Percentiles rank a stretch among this genome's conserved stretches.
Evolutionary conservation across 75 land plant species (phyloP).

Genomic region (Azolla pinnata): DNA sequence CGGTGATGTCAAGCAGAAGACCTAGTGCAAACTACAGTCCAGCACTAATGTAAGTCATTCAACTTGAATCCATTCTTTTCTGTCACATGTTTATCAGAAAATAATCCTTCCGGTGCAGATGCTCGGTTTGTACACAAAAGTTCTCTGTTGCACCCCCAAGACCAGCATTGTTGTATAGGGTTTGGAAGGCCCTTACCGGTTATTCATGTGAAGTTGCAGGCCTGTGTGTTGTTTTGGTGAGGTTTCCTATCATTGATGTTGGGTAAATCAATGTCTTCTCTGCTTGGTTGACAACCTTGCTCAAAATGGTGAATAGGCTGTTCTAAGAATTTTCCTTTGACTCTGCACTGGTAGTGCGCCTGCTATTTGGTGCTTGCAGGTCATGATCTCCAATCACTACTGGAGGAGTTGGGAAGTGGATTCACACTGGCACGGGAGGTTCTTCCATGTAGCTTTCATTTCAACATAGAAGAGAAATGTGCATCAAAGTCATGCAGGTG

Average conservation of each 20-base stretch:
- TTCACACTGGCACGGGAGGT: slow-evolving; percentile 28
- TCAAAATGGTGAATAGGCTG: too few species aligned
- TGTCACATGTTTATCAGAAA: too few species aligned
- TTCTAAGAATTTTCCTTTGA: too few species aligned
- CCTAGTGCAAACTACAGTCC: slow-evolving; percentile 21
- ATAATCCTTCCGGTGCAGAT: slow-evolving; percentile 28
- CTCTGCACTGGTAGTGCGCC: slow-evolving; percentile 18
- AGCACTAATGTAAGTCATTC: slow-evolving; percentile 25
- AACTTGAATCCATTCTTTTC: background rate
- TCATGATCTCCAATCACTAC: slow-evolving; percentile 21
- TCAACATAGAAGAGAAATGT: slow-evolving; percentile 23
- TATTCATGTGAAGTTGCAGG: slow-evolving; percentile 35
- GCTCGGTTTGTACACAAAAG: slow-evolving; percentile 27
- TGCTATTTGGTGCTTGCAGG: slow-evolving; percentile 33
- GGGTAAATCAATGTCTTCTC: slow-evolving; percentile 1
- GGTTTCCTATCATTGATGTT: slow-evolving; percentile 1
- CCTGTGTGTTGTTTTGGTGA: slow-evolving; percentile 28
- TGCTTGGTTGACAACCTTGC: too few species aligned
- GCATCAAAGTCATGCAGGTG: slow-evolving; percentile 29
- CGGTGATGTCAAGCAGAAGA: slow-evolving; percentile 23
- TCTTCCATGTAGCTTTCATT: slow-evolving; percentile 28
- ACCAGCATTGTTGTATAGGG: slow-evolving; percentile 14
- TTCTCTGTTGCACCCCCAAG: slow-evolving; percentile 29
- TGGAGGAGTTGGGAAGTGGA: slow-evolving; percentile 24
- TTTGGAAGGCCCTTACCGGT: slow-evolving; percentile 19